Percentiles rank a stretch among this genome's conserved stretches.
Conservation (phyloP, 225 moss, liverwort and hornwort species). For the Sphagnum contortum region DNA sequence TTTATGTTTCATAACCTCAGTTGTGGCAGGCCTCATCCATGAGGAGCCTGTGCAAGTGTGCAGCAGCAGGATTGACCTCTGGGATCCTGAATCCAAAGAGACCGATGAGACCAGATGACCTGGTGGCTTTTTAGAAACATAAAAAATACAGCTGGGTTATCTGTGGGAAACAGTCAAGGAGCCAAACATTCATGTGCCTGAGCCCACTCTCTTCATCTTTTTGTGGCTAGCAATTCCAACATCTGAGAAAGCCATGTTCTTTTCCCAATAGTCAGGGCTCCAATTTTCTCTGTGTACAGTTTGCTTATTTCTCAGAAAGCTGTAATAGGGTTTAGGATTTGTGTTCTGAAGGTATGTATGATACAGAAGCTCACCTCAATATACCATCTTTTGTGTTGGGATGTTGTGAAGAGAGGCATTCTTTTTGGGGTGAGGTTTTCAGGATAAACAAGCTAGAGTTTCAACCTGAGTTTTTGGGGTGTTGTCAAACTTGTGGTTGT, state of each 20-base stretch:
- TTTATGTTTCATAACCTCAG: constrained; percentile 76
- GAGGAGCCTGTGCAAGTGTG: constrained; percentile 50
- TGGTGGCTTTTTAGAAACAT: constrained; percentile 58
- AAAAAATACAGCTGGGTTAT: constrained; percentile 57
- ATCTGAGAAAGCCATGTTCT: constrained; percentile 94
- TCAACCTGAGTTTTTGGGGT: too few species aligned
- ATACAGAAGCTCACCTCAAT: too few species aligned
- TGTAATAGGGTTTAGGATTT: too few species aligned
- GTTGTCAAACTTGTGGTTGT: too few species aligned
- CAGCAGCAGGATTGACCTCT: constrained; percentile 9
- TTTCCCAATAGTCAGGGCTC: constrained; percentile 73
- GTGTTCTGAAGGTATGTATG: too few species aligned
- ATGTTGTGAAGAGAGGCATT: too few species aligned
- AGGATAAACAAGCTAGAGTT: too few species aligned
- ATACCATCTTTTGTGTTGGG: too few species aligned
- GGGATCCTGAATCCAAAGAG: constrained; percentile 34
- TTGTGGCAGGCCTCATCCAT: constrained; percentile 67
- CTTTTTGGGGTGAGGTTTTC: too few species aligned
- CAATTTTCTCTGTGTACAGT: constrained; percentile 65
- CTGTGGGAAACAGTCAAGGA: constrained; percentile 84
- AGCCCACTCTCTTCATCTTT: constrained; percentile 91
- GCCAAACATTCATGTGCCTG: constrained; percentile 79
- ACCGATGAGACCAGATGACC: constrained; percentile 20
- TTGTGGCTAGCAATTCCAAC: constrained; percentile 92
- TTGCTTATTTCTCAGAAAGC: too few species aligned